Conservation (phyloP, 208 protist species). For the Trypanosoma cruzi region DNA sequence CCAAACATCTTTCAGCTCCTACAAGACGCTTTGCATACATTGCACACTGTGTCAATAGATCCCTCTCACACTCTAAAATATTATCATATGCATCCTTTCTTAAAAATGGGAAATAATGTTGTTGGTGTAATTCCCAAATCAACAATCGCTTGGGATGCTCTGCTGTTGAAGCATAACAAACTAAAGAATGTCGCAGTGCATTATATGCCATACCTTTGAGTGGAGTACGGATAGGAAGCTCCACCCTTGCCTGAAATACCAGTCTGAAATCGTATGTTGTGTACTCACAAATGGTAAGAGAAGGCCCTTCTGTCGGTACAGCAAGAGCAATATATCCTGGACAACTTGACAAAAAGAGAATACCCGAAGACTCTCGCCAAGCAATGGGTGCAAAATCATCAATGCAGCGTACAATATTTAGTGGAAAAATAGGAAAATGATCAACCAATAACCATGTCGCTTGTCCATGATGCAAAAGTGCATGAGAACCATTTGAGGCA, state of each 20-base stretch:
- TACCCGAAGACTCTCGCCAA: conserved; percentile 50
- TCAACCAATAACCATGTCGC: conserved; percentile 57
- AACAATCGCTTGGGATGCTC: conserved; percentile 43
- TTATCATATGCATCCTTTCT: conserved; percentile 29
- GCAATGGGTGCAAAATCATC: conserved; percentile 74
- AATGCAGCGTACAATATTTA: conserved; percentile 35
- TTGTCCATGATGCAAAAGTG: conserved; percentile 50
- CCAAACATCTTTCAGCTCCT: conserved; percentile 48
- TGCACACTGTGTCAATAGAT: conserved; percentile 54
- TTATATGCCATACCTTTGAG: conserved; percentile 61
- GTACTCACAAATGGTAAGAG: conserved; percentile 67
- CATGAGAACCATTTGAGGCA: conserved; percentile 50
- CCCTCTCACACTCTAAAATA: conserved; percentile 68
- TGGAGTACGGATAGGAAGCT: conserved; percentile 34
- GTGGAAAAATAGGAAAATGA: conserved; percentile 42
- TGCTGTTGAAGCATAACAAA: conserved; percentile 47
- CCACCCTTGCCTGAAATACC: conserved; percentile 53
- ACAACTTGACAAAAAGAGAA: conserved; percentile 64
- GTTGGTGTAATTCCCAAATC: conserved; percentile 75
- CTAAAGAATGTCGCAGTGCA: conserved; percentile 40
- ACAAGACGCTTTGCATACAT: conserved; percentile 61
- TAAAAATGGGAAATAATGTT: conserved; percentile 32
- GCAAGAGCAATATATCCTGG: conserved; percentile 37
- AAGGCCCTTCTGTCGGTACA: conserved; percentile 43
- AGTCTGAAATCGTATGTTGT: conserved; percentile 34